Evolutionary conservation across 2,329 filamentous ascomycete genomes (phyloP), one percentile per base, ranked within the genome.

Genomic region (Myriosclerotinia duriaeana): DNA sequence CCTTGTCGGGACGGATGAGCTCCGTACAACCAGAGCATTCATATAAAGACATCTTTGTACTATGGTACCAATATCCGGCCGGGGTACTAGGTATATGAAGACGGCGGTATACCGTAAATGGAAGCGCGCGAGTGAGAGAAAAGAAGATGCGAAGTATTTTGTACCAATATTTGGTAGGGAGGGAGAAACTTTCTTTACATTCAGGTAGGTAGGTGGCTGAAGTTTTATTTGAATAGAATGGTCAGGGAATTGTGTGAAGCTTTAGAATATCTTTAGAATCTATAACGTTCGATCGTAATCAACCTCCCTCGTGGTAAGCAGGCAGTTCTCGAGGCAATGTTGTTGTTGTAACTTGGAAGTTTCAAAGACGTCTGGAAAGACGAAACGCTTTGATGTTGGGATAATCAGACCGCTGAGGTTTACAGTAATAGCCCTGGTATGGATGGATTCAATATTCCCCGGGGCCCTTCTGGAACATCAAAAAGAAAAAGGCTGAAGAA

Each of bases 11-110:
- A 20, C 55, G 64, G 36, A 66, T 66, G 5, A 26, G 34, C 20
- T 66, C 64, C 22, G 46, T 46, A 36, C 64, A 66, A 38, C 50
- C 38, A 20, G 26, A 20, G 56, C 64, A 66, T 36, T 50, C 58
- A 52, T 66, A 66, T 40, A 66, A 48, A 52, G 55, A 61, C 64
- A 66, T 66, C 58, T 53, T 58, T 20, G 46, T 61, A 26, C 30
- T 44, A 22, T 15, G 55, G 63, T 30, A 60, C 26, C 4, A 5
- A 17, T 64, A 64, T 64, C 50, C 5, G 4, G 30, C 42, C 30
- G 20, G 61, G 40, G 15, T n/a, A n/a, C n/a, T n/a, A n/a, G n/a
- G n/a, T 30, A 50, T 15, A 11, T 54, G 53, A n/a, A 22, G 12
- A 54, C 12, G 53, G 7, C 7, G 15, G 38, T 30, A 44, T 58